Conservation (phyloP, 2,329 filamentous ascomycete genomes). For the Penicillium sp. region DNA sequence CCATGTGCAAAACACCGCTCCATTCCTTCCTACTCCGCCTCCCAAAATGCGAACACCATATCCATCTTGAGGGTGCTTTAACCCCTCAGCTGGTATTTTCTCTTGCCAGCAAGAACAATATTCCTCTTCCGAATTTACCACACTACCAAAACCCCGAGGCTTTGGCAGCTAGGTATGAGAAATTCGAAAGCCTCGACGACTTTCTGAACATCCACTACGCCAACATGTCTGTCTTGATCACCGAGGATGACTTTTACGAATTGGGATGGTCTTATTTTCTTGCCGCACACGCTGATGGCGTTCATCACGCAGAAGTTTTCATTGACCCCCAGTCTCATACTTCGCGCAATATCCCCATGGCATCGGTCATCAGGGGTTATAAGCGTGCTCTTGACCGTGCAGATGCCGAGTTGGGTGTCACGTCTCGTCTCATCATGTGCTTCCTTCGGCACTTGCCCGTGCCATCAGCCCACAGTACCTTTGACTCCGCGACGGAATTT, state of each 20-base stretch:
- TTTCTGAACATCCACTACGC: slow-evolving; percentile 76
- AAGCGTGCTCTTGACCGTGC: slow-evolving; percentile 34
- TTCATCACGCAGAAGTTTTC: slow-evolving; percentile 72
- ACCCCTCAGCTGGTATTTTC: slow-evolving; percentile 65
- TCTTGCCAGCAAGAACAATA: slow-evolving; percentile 63
- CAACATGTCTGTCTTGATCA: slow-evolving; percentile 65
- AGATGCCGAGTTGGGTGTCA: slow-evolving; percentile 46
- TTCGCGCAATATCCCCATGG: slow-evolving; percentile 64
- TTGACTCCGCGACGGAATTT: neutral
- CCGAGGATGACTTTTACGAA: slow-evolving; percentile 64
- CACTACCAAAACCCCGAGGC: slow-evolving; percentile 59
- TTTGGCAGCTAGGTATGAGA: slow-evolving; percentile 60
- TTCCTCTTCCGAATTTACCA: slow-evolving; percentile 55
- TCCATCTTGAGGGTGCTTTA: slow-evolving; percentile 73
- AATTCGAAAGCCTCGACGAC: slow-evolving; percentile 68
- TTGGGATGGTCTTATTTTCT: slow-evolving; percentile 69
- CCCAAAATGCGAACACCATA: slow-evolving; percentile 77
- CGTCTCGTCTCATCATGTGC: neutral
- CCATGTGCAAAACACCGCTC: slow-evolving; percentile 26
- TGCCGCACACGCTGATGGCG: slow-evolving; percentile 59
- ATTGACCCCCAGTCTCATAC: slow-evolving; percentile 76
- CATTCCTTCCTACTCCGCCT: slow-evolving; percentile 61
- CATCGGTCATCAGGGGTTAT: slow-evolving; percentile 46
- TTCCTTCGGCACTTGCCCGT: neutral
- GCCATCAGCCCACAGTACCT: neutral